Evolutionary conservation across 352 stramenopile species (phyloP).

Genomic region (Globisporangium spiculum): DNA sequence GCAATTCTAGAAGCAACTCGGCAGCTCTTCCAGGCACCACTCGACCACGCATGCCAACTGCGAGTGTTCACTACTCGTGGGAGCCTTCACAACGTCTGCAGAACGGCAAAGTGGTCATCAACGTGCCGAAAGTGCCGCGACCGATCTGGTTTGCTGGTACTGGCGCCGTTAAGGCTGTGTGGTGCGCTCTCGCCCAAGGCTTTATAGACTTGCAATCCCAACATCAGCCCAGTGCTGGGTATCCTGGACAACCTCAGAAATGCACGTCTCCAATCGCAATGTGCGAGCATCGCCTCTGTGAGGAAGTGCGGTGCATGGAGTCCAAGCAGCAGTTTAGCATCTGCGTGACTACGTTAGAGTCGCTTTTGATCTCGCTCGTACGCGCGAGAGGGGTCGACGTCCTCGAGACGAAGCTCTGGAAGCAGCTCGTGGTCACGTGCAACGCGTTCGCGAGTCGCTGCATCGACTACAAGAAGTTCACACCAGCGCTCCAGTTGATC

Average conservation of each 20-base stretch:
- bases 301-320: conserved; percentile 80
- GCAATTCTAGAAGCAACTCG: not conserved
- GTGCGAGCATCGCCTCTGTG: conserved; percentile 64
- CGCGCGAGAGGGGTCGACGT: conserved; percentile 49
- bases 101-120: conserved; percentile 71
- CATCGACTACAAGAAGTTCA: conserved; percentile 82
- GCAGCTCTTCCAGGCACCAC: not conserved
- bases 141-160: conserved; percentile 87
- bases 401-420: conserved; percentile 78
- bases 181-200: conserved; percentile 64
- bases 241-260: not conserved
- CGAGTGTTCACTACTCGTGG: conserved; percentile 60
- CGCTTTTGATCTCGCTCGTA: conserved; percentile 66
- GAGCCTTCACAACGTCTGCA: conserved; percentile 53
- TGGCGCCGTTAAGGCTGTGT: conserved; percentile 78
- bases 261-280: conserved; percentile 19
- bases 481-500: conserved; percentile 78
- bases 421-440: conserved; percentile 89
- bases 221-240: not conserved
- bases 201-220: conserved; percentile 30
- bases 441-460: conserved; percentile 86
- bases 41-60: conserved; percentile 3
- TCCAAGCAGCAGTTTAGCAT: conserved; percentile 71
- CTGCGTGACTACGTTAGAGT: conserved; percentile 80
- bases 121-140: conserved; percentile 71